Evolutionary conservation across 352 stramenopile genomes (phyloP), one percentile per base, ranked within the genome.

Genomic region (Pythium utonaiense): DNA sequence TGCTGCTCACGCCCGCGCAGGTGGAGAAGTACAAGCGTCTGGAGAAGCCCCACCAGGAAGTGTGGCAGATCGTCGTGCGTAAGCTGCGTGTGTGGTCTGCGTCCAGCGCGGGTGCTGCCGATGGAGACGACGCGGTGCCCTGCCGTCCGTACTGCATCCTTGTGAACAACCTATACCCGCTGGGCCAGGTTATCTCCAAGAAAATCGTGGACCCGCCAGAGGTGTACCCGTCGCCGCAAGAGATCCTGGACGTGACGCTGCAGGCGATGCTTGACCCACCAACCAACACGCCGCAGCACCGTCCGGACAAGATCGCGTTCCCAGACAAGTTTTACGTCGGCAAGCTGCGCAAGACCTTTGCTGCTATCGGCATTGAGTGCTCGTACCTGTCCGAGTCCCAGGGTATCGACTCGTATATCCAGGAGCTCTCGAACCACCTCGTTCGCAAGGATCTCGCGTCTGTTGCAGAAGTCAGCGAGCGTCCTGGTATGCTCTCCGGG

Each of bases 21-120:
- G 67, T 91, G 16, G 80, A 95, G 47, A 83, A 80, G 54, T 83
- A 85, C 57, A 71, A 74, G 14, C 86, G 87, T 52, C 58, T 93
- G 45, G 80, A 88, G 53, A 80, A 92, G 71, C 88, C 78, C 22
- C 71, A 90, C 67, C 68, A 85, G 31, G 85, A 95, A 57, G 81
- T 95, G n/a, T 95, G 85, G 85, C 85, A 95, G 63, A 78, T 95
- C 25, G 85, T 95, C 34, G 83, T 95, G 36, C 85, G 85, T 25
- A 86, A 93, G 60, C 73, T 95, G n/a, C 81, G 85, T 44, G 85
- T 95, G 57, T 95, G 85, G 85, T 92, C 83, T 58, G 85, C 85
- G 33, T 91, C 85, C 5, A 92, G 80, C 53, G 34, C 60, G 0
- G 79, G 78, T n/a, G 77, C 71, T 3, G 79, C 65, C 0, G 79